Base-by-base conservation (phyloP, 495 filamentous ascomycete species). In the Aspergillus steynii region DNA sequence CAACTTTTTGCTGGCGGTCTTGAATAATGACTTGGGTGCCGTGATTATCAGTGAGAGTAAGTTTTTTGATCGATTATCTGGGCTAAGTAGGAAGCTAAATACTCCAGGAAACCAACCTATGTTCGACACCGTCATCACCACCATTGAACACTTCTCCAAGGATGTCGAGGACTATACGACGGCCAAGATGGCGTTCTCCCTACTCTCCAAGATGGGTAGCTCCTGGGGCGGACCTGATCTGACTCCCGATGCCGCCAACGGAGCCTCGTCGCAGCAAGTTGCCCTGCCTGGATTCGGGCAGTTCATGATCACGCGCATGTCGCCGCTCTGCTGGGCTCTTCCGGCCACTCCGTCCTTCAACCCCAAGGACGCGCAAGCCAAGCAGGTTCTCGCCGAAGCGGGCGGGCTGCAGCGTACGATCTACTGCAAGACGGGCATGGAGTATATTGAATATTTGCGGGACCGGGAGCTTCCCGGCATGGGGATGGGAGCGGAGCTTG, bases 281-380 rank as follows among this genome's bases (percentile, higher is more conserved):
- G 77, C 77, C 32, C 85, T 99, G 29, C 89, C 92, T 25, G 96
- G 95, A n/a, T 98, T 99, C 70, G 92, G 96, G 61, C 83, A 83
- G 46, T 96, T 94, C 75, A 90, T 96, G 77, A 90, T 97, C 55
- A 81, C 86, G 29, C 85, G 88, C n/a, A 94, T 99, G 75, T 91
- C 96, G 20, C 84, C 91, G 0, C 77, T 94, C 32, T 91, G 90
- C 70, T 99, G 95, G 93, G 87, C 87, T 5, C 86, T 98, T 1
- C 84, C 94, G 2, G 83, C 83, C 12, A 87, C 89, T 10, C 77
- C 86, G 3, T 83, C 84, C 14, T 97, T 98, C 80, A 88, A 87
- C 65, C 81, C 91, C 1, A 85, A 86, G 64, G 96, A 99, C 71
- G 90, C 92, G 14, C 91, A 95, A 71, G 86, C 89, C 25, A 90